Conservation (phyloP, 2,329 filamentous ascomycete genomes). For the Aureobasidium uvarum region DNA sequence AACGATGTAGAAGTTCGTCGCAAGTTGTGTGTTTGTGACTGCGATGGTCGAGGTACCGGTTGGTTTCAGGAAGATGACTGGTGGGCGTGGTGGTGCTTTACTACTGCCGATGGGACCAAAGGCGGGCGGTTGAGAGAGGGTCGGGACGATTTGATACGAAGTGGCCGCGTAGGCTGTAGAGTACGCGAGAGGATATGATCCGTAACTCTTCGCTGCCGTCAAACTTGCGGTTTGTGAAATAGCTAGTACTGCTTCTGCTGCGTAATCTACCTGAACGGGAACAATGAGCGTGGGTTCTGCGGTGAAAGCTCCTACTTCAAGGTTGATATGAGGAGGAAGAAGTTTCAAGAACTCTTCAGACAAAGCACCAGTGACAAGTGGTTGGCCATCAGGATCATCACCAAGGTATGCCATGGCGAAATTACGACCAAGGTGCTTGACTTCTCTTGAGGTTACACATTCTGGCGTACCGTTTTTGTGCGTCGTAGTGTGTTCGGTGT, state of each 20-base stretch:
- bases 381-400: slow-evolving; percentile 35
- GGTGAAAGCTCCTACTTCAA: slow-evolving; percentile 40
- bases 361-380: slow-evolving; percentile 34
- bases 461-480: slow-evolving; percentile 34
- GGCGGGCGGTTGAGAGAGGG: not conserved
- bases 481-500: slow-evolving; percentile 35
- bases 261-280: slow-evolving; percentile 44
- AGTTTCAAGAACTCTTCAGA: slow-evolving; percentile 7
- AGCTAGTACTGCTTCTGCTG: slow-evolving; percentile 31
- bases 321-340: slow-evolving; percentile 30
- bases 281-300: slow-evolving; percentile 46
- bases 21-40: slow-evolving; percentile 1
- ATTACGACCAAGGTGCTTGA: slow-evolving; percentile 39
- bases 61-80: slow-evolving; percentile 31
- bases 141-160: slow-evolving; percentile 2
- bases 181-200: not conserved
- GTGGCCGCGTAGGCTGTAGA: not conserved
- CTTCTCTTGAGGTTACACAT: slow-evolving; percentile 38
- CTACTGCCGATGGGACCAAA: slow-evolving; percentile 7
- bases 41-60: slow-evolving; percentile 4
- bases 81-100: not conserved
- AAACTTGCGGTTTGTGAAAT: slow-evolving; percentile 8
- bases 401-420: slow-evolving; percentile 42
- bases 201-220: not conserved
- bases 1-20: slow-evolving; percentile 20